Percentiles rank a stretch among this genome's conserved stretches.
These are phyloP conservation scores for Pseudopyricularia cyperi DNA, from an alignment of 2,329 filamentous ascomycete species.

Conservation along the genomic window DNA sequence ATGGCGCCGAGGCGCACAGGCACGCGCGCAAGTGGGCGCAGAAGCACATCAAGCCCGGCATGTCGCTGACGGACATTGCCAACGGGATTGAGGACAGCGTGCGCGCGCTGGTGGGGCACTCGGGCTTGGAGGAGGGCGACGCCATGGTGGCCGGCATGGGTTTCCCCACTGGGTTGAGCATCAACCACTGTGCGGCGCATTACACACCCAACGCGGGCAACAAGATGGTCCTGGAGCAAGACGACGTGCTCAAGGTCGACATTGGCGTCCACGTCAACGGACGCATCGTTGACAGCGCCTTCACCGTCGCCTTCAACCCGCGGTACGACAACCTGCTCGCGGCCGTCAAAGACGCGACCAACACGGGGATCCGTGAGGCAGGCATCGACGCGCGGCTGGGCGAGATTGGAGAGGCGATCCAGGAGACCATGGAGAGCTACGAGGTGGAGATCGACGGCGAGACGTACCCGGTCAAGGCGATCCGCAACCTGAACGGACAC, in stretches of 20 bases:
- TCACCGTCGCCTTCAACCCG: constrained; percentile 64
- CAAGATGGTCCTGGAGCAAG: constrained; percentile 56
- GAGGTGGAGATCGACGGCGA: constrained; percentile 73
- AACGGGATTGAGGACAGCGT: constrained; percentile 73
- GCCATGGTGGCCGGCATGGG: constrained; percentile 66
- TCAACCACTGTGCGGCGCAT: constrained; percentile 74
- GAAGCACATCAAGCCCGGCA: constrained; percentile 66
- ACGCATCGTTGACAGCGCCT: constrained; percentile 69
- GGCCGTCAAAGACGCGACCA: constrained; percentile 64
- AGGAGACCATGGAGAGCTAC: constrained; percentile 89
- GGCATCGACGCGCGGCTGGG: constrained; percentile 85
- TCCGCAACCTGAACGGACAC: constrained; percentile 80
- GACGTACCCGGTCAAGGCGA: constrained; percentile 69
- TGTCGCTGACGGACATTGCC: constrained; percentile 65
- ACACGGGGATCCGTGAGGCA: constrained; percentile 80
- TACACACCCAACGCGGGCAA: constrained; percentile 78
- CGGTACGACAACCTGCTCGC: constrained; percentile 62
- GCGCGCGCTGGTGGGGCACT: constrained; percentile 60
- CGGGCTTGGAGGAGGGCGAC: constrained; percentile 64
- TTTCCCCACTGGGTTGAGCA: constrained; percentile 69
- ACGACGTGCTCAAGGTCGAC: constrained; percentile 74
- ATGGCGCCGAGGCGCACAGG: constrained; percentile 67
- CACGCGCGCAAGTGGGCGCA: constrained; percentile 73
- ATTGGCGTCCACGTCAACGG: constrained; percentile 74
- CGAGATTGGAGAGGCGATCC: constrained; percentile 72